Evolutionary conservation across 768 basidiomycete genomes (phyloP), one percentile per base, ranked within the genome.

Genomic region (Serendipita sp.): DNA sequence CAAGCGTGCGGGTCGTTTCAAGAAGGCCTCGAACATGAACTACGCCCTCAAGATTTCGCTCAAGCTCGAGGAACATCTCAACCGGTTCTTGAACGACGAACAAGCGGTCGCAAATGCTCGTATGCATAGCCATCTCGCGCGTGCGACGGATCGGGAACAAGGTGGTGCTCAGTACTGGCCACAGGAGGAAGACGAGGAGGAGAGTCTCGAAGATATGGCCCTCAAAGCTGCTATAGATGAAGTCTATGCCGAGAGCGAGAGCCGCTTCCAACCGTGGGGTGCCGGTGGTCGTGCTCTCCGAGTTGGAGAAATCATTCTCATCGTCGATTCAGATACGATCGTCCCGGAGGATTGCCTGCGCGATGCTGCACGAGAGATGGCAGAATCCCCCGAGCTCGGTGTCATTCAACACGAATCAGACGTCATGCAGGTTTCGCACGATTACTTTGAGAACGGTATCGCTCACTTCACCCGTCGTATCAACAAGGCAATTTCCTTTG

Each of bases 391-490:
- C 0, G 70, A 75, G 35, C 68, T 74, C 54, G 72, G 74, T 23
- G 74, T 76, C 69, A 74, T 76, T 41, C 75, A 75, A 67, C 74
- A 76, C 62, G 70, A 68, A 67, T 90, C 88, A 3, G 79, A 67
- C 45, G 90, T 93, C 68, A 90, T 92, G 85, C 89, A 93, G 73
- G 89, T 91, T 64, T 89, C 85, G 0, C 78, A 87, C 72, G 85
- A 91, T 73, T 93, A 88, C 75, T 93, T 94, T 70, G 91, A 95
- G 72, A 91, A 91, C 68, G 89, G 89, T n/a, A 85, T 94, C 66
- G 83, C 91, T 11, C 85, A 86, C 73, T 94, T 95, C 75, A 93
- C 91, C 1, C 83, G 84, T 18, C 81, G 89, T 44, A 90, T 94
- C 75, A 91, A 93, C 72, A 84, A 83, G 72, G 83, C 81, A 71